Evolutionary conservation across 2,329 filamentous ascomycete species (phyloP).

Genomic region (Xylaria sp.): DNA sequence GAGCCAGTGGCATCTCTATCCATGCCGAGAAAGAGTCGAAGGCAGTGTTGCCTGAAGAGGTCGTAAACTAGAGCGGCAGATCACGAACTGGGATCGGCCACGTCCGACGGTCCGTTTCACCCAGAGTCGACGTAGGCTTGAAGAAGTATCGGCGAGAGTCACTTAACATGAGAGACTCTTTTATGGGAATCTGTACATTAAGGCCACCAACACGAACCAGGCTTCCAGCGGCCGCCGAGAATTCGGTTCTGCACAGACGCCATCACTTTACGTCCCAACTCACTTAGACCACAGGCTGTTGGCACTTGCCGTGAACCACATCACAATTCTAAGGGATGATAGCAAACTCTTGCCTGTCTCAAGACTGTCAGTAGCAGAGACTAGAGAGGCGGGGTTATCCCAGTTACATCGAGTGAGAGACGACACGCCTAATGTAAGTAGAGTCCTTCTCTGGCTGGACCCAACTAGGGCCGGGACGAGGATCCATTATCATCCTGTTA

Average conservation of each 20-base stretch:
- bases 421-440: conserved; percentile 1
- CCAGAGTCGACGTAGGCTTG: not conserved
- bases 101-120: conserved; percentile 15
- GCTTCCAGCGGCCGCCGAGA: not conserved
- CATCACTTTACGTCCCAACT: not conserved
- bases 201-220: not conserved
- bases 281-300: not conserved
- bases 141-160: not conserved
- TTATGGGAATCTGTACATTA: conserved; percentile 3
- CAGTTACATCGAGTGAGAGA: conserved; percentile 15
- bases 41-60: conserved; percentile 35
- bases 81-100: conserved; percentile 25
- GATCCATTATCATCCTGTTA: not conserved
- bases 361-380: not conserved
- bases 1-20: conserved; percentile 31
- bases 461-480: conserved; percentile 1
- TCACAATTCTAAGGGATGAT: not conserved
- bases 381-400: conserved; percentile 16
- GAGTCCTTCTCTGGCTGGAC: conserved; percentile 3
- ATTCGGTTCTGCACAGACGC: not conserved
- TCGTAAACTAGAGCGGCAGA: conserved; percentile 6
- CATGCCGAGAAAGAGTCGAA: conserved; percentile 13
- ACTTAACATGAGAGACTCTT: not conserved
- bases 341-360: conserved; percentile 11
- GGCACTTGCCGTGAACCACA: conserved; percentile 2